Percentiles rank a stretch among this genome's conserved stretches.
Evolutionary conservation across 1,284 basidiomycete species (phyloP).

Genomic region (Ceratobasidium sp.): DNA sequence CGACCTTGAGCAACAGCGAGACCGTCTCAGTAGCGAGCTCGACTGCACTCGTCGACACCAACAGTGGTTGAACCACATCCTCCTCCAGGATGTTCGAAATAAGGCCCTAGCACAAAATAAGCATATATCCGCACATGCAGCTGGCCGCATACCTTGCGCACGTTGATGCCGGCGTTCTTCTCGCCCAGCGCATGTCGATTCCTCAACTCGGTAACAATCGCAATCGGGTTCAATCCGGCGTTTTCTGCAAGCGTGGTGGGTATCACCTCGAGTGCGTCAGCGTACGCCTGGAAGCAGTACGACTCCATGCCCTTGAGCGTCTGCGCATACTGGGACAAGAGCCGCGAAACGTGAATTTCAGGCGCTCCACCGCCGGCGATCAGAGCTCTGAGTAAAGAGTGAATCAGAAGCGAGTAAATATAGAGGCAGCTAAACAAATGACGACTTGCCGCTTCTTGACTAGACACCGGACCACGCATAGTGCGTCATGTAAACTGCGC

Average conservation of each 20-base stretch:
- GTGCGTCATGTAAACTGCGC: conserved; percentile 95
- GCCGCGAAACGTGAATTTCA: conserved; percentile 96
- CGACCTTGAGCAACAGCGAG: conserved; percentile 94
- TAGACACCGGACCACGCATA: conserved; percentile 97
- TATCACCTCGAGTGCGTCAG: conserved; percentile 97
- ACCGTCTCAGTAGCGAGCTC: conserved; percentile 98
- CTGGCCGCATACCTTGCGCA: conserved; percentile 76
- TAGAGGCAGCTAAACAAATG: not conserved
- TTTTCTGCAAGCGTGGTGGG: conserved; percentile 99
- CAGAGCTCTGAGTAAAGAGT: conserved; percentile 69
- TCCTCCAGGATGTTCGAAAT: conserved; percentile 98
- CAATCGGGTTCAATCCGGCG: conserved; percentile 96
- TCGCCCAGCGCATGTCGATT: conserved; percentile 97
- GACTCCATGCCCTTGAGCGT: conserved; percentile 98
- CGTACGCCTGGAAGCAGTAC: conserved; percentile 98
- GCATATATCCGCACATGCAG: not conserved
- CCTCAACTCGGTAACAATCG: conserved; percentile 96
- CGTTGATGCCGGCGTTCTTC: conserved; percentile 95
- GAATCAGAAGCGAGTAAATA: not conserved
- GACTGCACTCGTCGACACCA: conserved; percentile 95
- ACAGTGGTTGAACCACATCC: conserved; percentile 94
- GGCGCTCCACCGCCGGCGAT: conserved; percentile 98
- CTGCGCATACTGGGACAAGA: conserved; percentile 90
- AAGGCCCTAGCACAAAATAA: conserved; percentile 67
- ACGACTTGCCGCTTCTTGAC: conserved; percentile 89